Conservation (phyloP, 2,329 filamentous ascomycete genomes). For the Fusarium marasasianum region DNA sequence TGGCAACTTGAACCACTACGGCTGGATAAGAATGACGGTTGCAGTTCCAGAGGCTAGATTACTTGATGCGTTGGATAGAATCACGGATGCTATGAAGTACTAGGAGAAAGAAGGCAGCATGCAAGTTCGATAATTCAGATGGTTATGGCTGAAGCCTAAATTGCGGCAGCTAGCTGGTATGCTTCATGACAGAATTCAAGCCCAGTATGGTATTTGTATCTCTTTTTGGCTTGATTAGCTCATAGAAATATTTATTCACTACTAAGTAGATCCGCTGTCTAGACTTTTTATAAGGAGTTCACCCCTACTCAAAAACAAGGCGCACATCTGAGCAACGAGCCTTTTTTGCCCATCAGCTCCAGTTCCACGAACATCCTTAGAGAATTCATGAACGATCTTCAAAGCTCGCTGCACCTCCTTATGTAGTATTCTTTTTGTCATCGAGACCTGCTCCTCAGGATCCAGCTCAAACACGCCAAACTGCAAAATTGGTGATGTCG, state of each 20-base stretch:
- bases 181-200: rapidly evolving
- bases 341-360: not conserved
- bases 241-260: rapidly evolving
- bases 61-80: not conserved
- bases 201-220: not conserved
- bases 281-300: not conserved
- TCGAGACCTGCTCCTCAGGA: not conserved
- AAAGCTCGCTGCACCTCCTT: not conserved
- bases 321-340: not conserved
- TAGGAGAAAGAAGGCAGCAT: no score
- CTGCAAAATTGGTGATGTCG: not conserved
- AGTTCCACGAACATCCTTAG: not conserved
- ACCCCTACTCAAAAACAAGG: not conserved
- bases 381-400: not conserved
- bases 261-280: not conserved
- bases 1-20: not conserved
- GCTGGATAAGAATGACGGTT: not conserved
- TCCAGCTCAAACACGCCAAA: not conserved
- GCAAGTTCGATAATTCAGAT: rapidly evolving
- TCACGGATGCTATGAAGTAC: not conserved
- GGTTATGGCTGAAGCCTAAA: not conserved
- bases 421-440: not conserved
- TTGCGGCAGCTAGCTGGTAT: no score
- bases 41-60: not conserved
- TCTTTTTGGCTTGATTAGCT: not conserved